Evolutionary conservation across 768 basidiomycete genomes (phyloP).

Genomic region (Cystobasidium ongulense): DNA sequence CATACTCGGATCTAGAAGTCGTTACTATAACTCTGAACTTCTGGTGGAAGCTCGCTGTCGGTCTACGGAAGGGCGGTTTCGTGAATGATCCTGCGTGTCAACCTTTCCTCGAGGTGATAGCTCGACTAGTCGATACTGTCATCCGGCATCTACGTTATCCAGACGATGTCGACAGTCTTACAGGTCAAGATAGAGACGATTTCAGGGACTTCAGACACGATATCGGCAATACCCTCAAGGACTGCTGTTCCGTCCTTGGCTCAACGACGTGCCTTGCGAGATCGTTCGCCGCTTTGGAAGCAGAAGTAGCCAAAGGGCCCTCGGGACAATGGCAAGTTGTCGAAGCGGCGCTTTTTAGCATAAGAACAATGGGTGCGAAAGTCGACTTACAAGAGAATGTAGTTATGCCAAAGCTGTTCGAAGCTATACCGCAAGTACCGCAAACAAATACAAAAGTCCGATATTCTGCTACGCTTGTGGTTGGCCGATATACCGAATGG

Average conservation of each 20-base stretch:
- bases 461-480: constrained; percentile 88
- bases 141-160: constrained; percentile 90
- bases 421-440: constrained; percentile 81
- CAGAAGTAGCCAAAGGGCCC: constrained; percentile 55
- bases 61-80: constrained; percentile 65
- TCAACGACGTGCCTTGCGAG: constrained; percentile 72
- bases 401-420: constrained; percentile 92
- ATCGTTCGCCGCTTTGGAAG: constrained; percentile 69
- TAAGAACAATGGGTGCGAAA: constrained; percentile 96
- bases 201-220: constrained; percentile 93
- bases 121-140: constrained; percentile 70
- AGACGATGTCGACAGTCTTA: constrained; percentile 55
- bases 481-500: constrained; percentile 96
- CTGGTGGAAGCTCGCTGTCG: constrained; percentile 94
- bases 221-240: constrained; percentile 98
- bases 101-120: constrained; percentile 75
- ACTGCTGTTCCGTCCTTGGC: constrained; percentile 89
- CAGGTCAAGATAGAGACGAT: constrained; percentile 78
- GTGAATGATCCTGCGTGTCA: constrained; percentile 51
- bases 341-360: constrained; percentile 92
- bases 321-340: constrained; percentile 80
- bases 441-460: constrained; percentile 72
- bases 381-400: constrained; percentile 71
- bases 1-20: constrained; percentile 86
- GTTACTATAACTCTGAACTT: constrained; percentile 96